Evolutionary conservation across 73 alveolate genomes (phyloP), one percentile per base, ranked within the genome.

Genomic region (Diophrys appendiculata): DNA sequence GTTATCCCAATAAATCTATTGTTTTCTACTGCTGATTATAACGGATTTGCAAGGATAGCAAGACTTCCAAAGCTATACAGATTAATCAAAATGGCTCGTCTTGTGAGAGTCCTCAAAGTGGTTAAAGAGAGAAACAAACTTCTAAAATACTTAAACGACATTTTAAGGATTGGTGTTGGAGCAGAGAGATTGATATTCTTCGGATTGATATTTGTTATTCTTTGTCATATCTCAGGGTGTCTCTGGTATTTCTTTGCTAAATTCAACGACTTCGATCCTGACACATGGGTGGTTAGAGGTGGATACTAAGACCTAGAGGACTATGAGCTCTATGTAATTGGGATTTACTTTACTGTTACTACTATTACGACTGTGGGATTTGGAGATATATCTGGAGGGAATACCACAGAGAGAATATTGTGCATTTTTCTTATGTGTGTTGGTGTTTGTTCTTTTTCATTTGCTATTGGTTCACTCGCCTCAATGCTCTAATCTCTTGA

Each of bases 51-150:
- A 30, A 87, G 87, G 72, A 78, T 86, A 32, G 85, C 88, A 30
- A 90, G 92, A 82, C 70, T 90, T 22, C 95, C 93, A 27, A 86
- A 90, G 72, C 52, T 87, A 71, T 88, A 90, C 74, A 65, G 97
- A 64, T 76, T 90, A 29, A 55, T 90, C 0, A n/a, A n/a, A n/a
- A n/a, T n/a, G n/a, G n/a, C 25, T n/a, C 5, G 70, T 22, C 54
- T 88, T 2, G 65, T 84, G n/a, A 75, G 86, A 76, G 33, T 91
- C 54, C 33, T 93, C 30, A 86, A 94, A 53, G 84, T 93, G 0
- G 86, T 91, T 33, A 90, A 90, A 52, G 84, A 88, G 71, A 85
- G 82, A 65, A 81, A 88, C 65, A 32, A 28, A 26, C 28, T 74
- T 32, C 53, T 82, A 2, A 65, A 82, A 35, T 56, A 32, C 28